These are phyloP conservation scores for Acacia crassicarpa DNA, from an alignment of 306 rosid species.

Conservation along the genomic window DNA sequence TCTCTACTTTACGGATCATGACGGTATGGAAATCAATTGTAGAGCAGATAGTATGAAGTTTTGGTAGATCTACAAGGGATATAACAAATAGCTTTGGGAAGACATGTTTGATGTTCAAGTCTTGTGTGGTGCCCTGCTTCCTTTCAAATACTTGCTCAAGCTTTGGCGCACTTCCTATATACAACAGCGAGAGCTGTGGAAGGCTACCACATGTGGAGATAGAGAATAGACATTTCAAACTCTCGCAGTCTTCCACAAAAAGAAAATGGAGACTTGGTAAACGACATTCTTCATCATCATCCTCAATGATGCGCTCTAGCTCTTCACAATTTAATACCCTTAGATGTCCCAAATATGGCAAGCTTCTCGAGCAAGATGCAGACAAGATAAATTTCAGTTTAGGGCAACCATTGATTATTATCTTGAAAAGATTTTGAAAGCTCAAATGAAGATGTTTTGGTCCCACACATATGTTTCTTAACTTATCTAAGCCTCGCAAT, in stretches of 20 bases:
- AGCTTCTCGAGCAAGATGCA: not conserved
- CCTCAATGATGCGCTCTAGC: slow-evolving; percentile 2
- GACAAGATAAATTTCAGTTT: not conserved
- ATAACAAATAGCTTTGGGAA: not conserved
- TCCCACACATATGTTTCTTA: slow-evolving; percentile 28
- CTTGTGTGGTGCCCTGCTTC: not conserved
- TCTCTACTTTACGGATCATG: not conserved
- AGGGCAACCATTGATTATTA: not conserved
- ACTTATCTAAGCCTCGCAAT: not conserved
- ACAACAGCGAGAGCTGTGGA: not conserved
- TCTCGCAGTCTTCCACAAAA: not conserved
- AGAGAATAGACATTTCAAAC: not conserved
- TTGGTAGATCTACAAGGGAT: not conserved
- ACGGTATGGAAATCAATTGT: not conserved
- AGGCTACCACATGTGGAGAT: not conserved
- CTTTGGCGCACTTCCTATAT: not conserved
- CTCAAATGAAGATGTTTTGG: not conserved
- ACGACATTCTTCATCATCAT: not conserved
- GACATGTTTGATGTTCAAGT: not conserved
- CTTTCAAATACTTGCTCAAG: not conserved
- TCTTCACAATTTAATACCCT: not conserved
- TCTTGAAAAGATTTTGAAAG: slow-evolving; percentile 17
- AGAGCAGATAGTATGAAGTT: not conserved
- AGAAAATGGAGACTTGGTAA: not conserved
- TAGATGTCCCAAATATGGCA: not conserved